Conservation (phyloP, 2,329 filamentous ascomycete genomes). For the Nemania sp. region DNA sequence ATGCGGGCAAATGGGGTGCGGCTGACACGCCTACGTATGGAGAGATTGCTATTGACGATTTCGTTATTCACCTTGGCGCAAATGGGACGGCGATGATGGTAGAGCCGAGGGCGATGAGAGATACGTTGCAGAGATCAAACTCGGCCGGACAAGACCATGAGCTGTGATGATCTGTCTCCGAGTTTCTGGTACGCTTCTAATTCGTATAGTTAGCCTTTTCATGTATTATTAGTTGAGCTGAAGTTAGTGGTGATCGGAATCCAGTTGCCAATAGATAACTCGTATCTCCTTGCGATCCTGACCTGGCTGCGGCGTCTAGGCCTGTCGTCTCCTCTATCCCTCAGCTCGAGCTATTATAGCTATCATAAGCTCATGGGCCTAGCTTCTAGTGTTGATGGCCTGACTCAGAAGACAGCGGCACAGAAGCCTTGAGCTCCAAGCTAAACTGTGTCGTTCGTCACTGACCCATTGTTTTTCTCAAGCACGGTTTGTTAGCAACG, state of each 20-base stretch:
- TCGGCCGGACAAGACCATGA: not conserved
- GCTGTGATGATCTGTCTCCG: not conserved
- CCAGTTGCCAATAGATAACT: too few species aligned
- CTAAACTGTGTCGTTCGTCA: slow-evolving; percentile 12
- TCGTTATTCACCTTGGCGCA: slow-evolving; percentile 14
- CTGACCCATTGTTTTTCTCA: slow-evolving; percentile 15
- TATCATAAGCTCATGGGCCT: not conserved
- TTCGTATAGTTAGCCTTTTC: not conserved
- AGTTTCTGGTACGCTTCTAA: too few species aligned
- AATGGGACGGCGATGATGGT: slow-evolving; percentile 12
- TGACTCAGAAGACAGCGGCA: slow-evolving; percentile 4
- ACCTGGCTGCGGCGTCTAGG: not conserved
- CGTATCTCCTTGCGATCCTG: not conserved
- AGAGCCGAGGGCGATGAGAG: slow-evolving; percentile 10
- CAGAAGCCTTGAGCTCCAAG: not conserved
- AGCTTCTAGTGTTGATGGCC: slow-evolving; percentile 4
- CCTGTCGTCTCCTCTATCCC: not conserved
- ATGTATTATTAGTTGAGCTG: not conserved
- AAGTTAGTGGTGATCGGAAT: too few species aligned
- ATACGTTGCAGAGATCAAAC: slow-evolving; percentile 6
- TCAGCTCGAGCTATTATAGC: not conserved
- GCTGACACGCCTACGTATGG: slow-evolving; percentile 14
- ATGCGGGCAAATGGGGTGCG: not conserved
- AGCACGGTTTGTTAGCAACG: not conserved
- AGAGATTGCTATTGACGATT: slow-evolving; percentile 16